These are phyloP conservation scores for Pichia paraexigua DNA, from an alignment of 805 yeast genomes.

Conservation along the genomic window DNA sequence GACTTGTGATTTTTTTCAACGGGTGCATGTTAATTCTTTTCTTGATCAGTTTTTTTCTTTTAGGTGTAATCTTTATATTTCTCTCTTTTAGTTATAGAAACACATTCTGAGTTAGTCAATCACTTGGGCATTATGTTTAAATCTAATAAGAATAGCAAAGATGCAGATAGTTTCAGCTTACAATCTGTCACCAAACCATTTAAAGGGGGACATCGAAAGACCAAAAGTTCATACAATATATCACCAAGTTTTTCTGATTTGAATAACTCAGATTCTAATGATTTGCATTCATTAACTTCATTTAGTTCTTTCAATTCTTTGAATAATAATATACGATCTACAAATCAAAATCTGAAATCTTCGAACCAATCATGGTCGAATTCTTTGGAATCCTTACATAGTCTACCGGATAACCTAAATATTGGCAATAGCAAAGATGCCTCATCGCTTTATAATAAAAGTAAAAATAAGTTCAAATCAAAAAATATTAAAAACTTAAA, in stretches of 20 bases:
- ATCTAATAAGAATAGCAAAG: background rate
- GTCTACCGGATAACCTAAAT: slow-evolving; percentile 3
- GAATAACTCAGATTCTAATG: background rate
- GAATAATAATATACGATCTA: background rate
- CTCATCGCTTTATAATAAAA: background rate
- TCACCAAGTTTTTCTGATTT: background rate
- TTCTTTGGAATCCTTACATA: slow-evolving; percentile 8
- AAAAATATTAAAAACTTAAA: background rate
- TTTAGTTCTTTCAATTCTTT: slow-evolving; percentile 1
- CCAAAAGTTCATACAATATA: background rate
- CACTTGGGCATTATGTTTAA: background rate
- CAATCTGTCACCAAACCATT: background rate
- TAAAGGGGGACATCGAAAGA: background rate
- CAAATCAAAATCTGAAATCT: background rate
- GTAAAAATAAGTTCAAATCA: background rate
- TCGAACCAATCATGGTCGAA: background rate
- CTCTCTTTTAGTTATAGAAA: background rate
- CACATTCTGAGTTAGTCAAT: background rate
- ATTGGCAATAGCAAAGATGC: background rate
- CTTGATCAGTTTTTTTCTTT: background rate
- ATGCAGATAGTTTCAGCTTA: background rate
- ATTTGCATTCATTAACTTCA: slow-evolving; percentile 2
- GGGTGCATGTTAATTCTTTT: background rate
- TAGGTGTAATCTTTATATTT: background rate
- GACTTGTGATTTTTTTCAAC: background rate